Conservation (phyloP, 140 eudicot genomes). For the Anethum foeniculum region DNA sequence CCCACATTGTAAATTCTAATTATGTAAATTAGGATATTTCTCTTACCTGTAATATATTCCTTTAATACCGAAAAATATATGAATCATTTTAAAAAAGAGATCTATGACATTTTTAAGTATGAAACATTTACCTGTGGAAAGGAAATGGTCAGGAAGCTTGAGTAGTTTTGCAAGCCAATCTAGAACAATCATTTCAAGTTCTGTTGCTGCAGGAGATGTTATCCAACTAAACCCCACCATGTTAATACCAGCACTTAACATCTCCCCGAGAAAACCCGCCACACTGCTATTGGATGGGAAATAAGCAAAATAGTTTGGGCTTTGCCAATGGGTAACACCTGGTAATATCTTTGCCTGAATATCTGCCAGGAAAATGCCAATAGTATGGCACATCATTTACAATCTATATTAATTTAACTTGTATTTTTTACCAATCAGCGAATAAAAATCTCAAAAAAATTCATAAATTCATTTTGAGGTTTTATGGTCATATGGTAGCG, state of each 20-base stretch:
- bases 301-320: constrained; percentile 81
- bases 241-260: constrained; percentile 96
- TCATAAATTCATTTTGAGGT: neutral
- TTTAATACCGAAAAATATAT: neutral
- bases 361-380: constrained; percentile 33
- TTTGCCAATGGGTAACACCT: constrained; percentile 99
- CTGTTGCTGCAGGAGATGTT: constrained; percentile 99
- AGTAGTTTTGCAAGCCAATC: constrained; percentile 97
- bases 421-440: neutral
- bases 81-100: neutral
- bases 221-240: constrained; percentile 99
- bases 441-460: neutral
- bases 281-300: constrained; percentile 83
- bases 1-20: neutral
- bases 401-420: neutral
- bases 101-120: neutral
- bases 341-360: constrained; percentile 75
- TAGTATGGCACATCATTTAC: neutral
- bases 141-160: constrained; percentile 68
- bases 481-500: neutral
- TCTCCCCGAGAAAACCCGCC: constrained; percentile 95
- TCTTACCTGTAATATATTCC: neutral
- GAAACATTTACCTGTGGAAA: constrained; percentile 60
- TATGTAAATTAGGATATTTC: neutral
- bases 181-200: constrained; percentile 87